Evolutionary conservation across 345 rosid species (phyloP).

Genomic region (Pistacia vera): DNA sequence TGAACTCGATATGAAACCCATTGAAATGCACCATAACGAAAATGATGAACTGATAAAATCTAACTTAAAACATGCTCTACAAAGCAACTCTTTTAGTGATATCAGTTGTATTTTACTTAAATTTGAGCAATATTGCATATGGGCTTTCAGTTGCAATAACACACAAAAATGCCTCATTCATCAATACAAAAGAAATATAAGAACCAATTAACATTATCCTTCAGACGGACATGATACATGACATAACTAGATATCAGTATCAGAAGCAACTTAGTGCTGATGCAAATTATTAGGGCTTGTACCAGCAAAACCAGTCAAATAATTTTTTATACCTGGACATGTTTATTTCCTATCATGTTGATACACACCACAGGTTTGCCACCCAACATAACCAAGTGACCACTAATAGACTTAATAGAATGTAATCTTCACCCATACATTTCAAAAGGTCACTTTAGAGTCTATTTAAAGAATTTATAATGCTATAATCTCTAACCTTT

Average conservation of each 20-base stretch:
- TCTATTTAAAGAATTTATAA: conserved; percentile 13
- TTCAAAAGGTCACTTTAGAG: not conserved
- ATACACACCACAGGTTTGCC: not conserved
- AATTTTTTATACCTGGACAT: not conserved
- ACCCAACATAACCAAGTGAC: not conserved
- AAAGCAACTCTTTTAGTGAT: too few relatives aligned
- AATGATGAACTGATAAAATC: too few relatives aligned
- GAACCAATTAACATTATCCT: not conserved
- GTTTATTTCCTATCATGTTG: not conserved
- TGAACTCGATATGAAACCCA: too few relatives aligned
- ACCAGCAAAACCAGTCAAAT: too few relatives aligned
- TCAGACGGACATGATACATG: not conserved
- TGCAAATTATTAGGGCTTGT: not conserved
- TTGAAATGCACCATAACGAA: too few relatives aligned
- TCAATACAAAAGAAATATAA: not conserved
- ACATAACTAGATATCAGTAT: not conserved
- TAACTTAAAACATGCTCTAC: too few relatives aligned
- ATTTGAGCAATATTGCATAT: too few relatives aligned
- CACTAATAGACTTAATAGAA: not conserved
- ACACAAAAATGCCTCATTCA: not conserved
- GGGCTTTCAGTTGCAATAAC: too few relatives aligned
- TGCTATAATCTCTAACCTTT: conserved; percentile 58
- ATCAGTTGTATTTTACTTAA: too few relatives aligned
- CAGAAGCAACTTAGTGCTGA: too few relatives aligned
- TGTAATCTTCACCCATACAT: conserved; percentile 18